phyloP scores from a whole-genome alignment of 139 green algal genomes.

The Chlamydomonas incerta region DNA sequence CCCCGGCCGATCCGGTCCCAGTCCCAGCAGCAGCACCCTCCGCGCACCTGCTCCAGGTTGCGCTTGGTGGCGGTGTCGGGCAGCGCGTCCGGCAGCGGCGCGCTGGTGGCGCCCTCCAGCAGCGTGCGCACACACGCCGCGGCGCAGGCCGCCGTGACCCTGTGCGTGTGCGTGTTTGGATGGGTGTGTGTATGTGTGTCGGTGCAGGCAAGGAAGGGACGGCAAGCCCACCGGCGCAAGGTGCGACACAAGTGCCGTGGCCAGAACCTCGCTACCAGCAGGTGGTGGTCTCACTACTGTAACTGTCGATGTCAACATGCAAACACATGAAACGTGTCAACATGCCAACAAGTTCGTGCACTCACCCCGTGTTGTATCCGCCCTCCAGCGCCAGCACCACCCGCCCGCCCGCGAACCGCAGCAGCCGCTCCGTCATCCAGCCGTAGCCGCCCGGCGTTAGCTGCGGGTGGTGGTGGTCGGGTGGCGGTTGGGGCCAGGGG shows the following conservation, averaged over 20 bases:
- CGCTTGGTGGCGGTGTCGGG: no score
- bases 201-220: neutral
- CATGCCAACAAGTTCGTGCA: no score
- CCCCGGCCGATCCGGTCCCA: no score
- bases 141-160: conserved; percentile 60
- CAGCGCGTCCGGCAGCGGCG: no score
- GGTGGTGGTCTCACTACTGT: no score
- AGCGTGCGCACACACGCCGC: conserved; percentile 68
- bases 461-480: neutral
- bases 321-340: no score
- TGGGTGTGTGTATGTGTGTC: no score
- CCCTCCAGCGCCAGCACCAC: conserved; percentile 78
- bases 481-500: no score
- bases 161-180: neutral
- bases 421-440: conserved; percentile 66
- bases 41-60: neutral
- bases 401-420: conserved; percentile 43
- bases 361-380: conserved; percentile 73
- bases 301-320: neutral
- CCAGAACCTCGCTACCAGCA: no score
- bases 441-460: conserved; percentile 71
- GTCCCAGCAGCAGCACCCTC: no score
- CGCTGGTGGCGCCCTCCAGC: conserved; percentile 38
- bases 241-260: no score
- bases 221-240: neutral